These are phyloP conservation scores for Coemansia sp. DNA, from an alignment of 192 early-diverging fungal genomes.

Conservation along the genomic window DNA sequence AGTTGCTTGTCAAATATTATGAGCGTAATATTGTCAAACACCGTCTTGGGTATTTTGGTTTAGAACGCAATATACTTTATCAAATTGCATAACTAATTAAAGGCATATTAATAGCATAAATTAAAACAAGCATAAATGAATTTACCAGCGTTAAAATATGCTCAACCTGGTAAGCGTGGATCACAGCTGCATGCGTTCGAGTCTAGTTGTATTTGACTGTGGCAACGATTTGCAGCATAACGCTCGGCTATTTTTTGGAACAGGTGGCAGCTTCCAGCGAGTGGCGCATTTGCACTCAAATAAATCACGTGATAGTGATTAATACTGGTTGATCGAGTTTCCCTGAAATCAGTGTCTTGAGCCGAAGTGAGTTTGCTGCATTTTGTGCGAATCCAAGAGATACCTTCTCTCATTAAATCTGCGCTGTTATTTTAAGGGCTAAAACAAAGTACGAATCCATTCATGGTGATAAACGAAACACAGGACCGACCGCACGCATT, in stretches of 20 bases:
- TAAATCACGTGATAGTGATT: conserved; percentile 9
- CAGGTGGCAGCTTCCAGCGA: neutral
- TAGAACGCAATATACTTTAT: too few relatives aligned
- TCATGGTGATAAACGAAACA: neutral
- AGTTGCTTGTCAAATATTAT: too few relatives aligned
- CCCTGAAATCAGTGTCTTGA: neutral
- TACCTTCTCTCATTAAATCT: conserved; percentile 30
- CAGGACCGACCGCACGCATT: neutral
- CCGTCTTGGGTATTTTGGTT: too few relatives aligned
- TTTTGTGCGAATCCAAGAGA: neutral
- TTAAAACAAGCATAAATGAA: too few relatives aligned
- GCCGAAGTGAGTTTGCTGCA: neutral
- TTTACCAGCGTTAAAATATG: neutral
- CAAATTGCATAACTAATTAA: too few relatives aligned
- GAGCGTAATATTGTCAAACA: too few relatives aligned
- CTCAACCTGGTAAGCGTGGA: neutral
- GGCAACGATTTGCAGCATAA: neutral
- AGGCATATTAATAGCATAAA: too few relatives aligned
- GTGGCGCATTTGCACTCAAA: neutral
- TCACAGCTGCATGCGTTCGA: neutral
- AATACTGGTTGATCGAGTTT: conserved; percentile 1
- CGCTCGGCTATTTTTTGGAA: too few relatives aligned
- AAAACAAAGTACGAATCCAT: conserved; percentile 47
- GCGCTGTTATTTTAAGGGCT: conserved; percentile 19
- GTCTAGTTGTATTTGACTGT: neutral